A percentile compares a stretch with the other conserved stretches of the same genome.
phyloP scores from a whole-genome alignment of 257 asterid genomes.

The Fraxinus anomala region DNA sequence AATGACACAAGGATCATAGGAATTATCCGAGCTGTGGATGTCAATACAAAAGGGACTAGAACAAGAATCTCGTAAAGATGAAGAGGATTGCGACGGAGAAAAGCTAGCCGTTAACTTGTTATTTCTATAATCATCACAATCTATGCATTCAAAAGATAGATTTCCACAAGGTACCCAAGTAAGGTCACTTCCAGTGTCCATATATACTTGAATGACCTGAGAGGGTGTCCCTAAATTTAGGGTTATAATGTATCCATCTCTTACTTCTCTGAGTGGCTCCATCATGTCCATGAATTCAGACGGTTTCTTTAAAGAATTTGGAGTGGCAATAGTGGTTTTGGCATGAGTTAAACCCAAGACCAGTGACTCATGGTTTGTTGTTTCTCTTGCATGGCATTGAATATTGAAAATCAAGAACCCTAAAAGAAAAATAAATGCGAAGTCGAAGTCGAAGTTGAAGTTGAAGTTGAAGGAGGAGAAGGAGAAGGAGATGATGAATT shows the following conservation, averaged over 20 bases:
- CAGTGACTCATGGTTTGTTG: conserved; percentile 34
- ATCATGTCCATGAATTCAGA: conserved; percentile 38
- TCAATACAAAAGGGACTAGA: conserved; percentile 44
- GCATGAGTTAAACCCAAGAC: conserved; percentile 52
- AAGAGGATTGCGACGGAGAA: conserved; percentile 53
- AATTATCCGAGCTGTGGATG: conserved; percentile 60
- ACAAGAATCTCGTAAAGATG: conserved; percentile 56
- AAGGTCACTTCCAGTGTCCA: conserved; percentile 80
- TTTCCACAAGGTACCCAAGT: conserved; percentile 84
- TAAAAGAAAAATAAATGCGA: conserved; percentile 21
- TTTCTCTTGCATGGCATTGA: conserved; percentile 40
- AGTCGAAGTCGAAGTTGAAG: background rate
- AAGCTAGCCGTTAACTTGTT: conserved; percentile 39
- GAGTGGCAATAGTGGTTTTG: conserved; percentile 33
- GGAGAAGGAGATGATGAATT: background rate
- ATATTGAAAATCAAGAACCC: conserved; percentile 23
- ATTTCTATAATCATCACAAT: conserved; percentile 48
- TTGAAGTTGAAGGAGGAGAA: too few relatives aligned
- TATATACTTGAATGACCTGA: conserved; percentile 56
- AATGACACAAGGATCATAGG: conserved; percentile 53
- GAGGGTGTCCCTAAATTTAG: conserved; percentile 71
- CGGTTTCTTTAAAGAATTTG: conserved; percentile 31
- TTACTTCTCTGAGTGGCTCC: conserved; percentile 56
- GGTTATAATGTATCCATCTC: conserved; percentile 67
- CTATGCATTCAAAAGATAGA: conserved; percentile 61